Evolutionary conservation across 495 filamentous ascomycete species (phyloP).

Genomic region (Opeltia flavorubescens): DNA sequence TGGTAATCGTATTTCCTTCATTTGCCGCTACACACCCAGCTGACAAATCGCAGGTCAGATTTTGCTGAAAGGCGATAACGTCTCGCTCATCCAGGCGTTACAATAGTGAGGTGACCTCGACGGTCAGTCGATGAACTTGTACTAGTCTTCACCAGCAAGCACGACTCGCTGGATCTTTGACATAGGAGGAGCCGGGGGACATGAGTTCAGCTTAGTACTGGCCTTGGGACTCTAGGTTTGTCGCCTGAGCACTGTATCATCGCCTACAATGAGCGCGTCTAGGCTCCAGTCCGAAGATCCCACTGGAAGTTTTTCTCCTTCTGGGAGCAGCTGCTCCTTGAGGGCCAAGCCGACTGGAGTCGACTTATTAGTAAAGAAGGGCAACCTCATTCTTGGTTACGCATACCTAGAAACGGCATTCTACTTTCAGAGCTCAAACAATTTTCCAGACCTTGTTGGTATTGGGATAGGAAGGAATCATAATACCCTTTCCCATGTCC

Average conservation of each 20-base stretch:
- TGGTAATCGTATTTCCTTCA: constrained; percentile 39
- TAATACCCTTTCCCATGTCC: constrained; percentile 97
- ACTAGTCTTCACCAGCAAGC: too few species aligned
- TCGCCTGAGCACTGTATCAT: constrained; percentile 28
- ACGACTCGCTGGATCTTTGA: too few species aligned
- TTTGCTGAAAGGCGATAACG: constrained; percentile 92
- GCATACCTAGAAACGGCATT: constrained; percentile 55
- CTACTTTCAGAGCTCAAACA: constrained; percentile 23
- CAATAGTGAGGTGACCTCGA: constrained; percentile 21
- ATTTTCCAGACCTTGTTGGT: constrained; percentile 27
- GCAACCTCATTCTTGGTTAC: constrained; percentile 7
- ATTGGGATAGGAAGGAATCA: constrained; percentile 76
- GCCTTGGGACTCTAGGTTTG: constrained; percentile 13
- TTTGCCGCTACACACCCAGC: constrained; percentile 1
- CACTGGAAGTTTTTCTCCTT: constrained; percentile 48
- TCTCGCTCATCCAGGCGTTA: constrained; percentile 80
- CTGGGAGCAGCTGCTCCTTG: constrained; percentile 66
- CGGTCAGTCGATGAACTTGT: not conserved
- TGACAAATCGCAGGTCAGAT: constrained; percentile 64
- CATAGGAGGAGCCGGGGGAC: too few species aligned
- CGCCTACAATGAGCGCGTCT: constrained; percentile 51
- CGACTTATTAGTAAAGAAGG: not conserved
- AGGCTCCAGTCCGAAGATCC: constrained; percentile 50
- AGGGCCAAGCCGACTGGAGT: constrained; percentile 70
- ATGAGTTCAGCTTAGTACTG: too few species aligned